Evolutionary conservation across 2,329 filamentous ascomycete genomes (phyloP), one percentile per base, ranked within the genome.

Genomic region (Teratosphaeria viscida): DNA sequence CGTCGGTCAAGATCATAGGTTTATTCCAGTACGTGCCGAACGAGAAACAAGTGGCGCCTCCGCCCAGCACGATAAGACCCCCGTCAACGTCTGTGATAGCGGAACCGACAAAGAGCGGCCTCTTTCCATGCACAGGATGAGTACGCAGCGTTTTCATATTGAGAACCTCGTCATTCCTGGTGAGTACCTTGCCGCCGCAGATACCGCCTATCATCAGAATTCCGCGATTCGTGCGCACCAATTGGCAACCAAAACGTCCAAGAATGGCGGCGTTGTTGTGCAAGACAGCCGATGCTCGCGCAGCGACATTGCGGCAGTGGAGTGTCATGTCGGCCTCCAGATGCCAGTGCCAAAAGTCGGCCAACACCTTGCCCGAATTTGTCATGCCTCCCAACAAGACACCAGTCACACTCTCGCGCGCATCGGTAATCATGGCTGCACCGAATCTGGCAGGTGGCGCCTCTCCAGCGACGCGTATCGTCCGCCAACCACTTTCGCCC

Each of bases 21-120:
- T 79, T 78, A 56, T 91, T 92, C 89, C 89, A 95, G 68, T 84
- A 91, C 6, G 88, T 89, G 1, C 91, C 91, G 81, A 95, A 95
- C 0, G 89, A 91, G 76, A 95, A 95, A 71, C 90, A 95, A 0
- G 90, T 89, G 16, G 88, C 90, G 43, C 90, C 92, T 16, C 92
- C 92, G 1, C 90, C 90, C 55, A 88, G 73, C 7, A 95, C 75
- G 10, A 89, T 67, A 2, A 91, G 67, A 19, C 80, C 74, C 34
- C 76, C 67, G 32, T 75, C 74, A 0, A 80, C 74, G 32, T 75
- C 69, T 14, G 81, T 73, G 7, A 81, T 76, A 4, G 85, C 85
- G 59, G 85, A 81, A 2, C 92, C 90, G 56, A 90, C 78, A 56
- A 95, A 79, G 5, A 95, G 78, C 12, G 90, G 90, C 58, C 84